These are phyloP conservation scores for Yarrowia porcina DNA, from an alignment of 805 yeast genomes.

Conservation along the genomic window DNA sequence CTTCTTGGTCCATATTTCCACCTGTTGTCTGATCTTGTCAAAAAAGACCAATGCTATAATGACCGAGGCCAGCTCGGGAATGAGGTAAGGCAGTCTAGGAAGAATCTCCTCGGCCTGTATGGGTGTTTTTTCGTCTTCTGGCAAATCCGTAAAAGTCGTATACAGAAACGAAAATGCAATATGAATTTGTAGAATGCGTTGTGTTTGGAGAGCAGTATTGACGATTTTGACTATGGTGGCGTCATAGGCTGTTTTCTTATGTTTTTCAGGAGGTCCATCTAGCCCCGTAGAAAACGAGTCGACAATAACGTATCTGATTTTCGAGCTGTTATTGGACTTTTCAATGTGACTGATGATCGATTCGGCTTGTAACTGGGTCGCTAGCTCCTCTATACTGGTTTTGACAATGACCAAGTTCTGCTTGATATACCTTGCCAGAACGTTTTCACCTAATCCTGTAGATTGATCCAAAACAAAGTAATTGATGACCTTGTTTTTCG, in stretches of 20 bases:
- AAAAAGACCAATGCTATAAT: not conserved
- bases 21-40: conserved; percentile 10
- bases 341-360: not conserved
- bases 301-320: conserved; percentile 2
- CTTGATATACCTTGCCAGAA: not conserved
- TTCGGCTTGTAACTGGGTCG: not conserved
- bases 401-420: conserved; percentile 10
- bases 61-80: not conserved
- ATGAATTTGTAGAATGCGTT: conserved; percentile 1
- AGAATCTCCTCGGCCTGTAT: not conserved
- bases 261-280: not conserved
- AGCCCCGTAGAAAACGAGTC: not conserved
- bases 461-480: conserved; percentile 11
- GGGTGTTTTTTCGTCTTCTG: not conserved
- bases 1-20: not conserved
- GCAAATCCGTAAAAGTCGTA: not conserved
- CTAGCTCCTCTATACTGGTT: not conserved
- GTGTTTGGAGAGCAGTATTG: not conserved
- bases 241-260: not conserved
- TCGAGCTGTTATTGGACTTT: not conserved
- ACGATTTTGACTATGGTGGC: not conserved
- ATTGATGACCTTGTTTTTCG: not conserved
- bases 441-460: conserved; percentile 1
- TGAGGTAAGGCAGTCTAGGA: not conserved
- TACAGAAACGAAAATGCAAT: conserved; percentile 3